These are phyloP conservation scores for Ophiostoma quercus DNA, from an alignment of 2,329 filamentous ascomycete genomes.

Conservation along the genomic window DNA sequence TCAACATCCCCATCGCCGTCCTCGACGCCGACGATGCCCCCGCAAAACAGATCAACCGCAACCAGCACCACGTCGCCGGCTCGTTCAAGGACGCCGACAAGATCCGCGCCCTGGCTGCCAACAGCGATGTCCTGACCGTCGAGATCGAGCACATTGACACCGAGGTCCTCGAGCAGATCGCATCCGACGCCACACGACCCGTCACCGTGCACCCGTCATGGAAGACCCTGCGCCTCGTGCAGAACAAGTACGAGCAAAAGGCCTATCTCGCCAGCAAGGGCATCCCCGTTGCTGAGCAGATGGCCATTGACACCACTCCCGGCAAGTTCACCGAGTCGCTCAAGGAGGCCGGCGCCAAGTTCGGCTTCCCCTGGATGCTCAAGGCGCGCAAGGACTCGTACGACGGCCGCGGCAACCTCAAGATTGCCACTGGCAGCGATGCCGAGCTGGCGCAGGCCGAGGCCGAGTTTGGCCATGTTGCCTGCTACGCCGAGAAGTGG, in stretches of 20 bases:
- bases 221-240: slow-evolving; percentile 80
- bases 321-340: slow-evolving; percentile 56
- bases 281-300: slow-evolving; percentile 68
- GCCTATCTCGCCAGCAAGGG: slow-evolving; percentile 63
- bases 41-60: slow-evolving; percentile 71
- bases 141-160: slow-evolving; percentile 96
- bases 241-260: slow-evolving; percentile 92
- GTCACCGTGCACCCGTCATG: slow-evolving; percentile 72
- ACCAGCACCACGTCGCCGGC: slow-evolving; percentile 68
- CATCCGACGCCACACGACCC: slow-evolving; percentile 49
- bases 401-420: slow-evolving; percentile 71
- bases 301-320: slow-evolving; percentile 54
- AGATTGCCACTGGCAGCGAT: slow-evolving; percentile 43
- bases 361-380: slow-evolving; percentile 85
- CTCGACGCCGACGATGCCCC: slow-evolving; percentile 72
- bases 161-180: slow-evolving; percentile 79
- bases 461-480: slow-evolving; percentile 61
- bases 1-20: slow-evolving; percentile 73
- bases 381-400: slow-evolving; percentile 89
- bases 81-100: slow-evolving; percentile 81
- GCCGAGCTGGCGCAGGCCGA: slow-evolving; percentile 62
- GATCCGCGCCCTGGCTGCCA: slow-evolving; percentile 70
- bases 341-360: slow-evolving; percentile 54
- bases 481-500: slow-evolving; percentile 86
- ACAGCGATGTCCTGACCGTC: slow-evolving; percentile 77